Evolutionary conservation across 2,329 filamentous ascomycete genomes (phyloP).

Genomic region (Bipolaris gigantea): DNA sequence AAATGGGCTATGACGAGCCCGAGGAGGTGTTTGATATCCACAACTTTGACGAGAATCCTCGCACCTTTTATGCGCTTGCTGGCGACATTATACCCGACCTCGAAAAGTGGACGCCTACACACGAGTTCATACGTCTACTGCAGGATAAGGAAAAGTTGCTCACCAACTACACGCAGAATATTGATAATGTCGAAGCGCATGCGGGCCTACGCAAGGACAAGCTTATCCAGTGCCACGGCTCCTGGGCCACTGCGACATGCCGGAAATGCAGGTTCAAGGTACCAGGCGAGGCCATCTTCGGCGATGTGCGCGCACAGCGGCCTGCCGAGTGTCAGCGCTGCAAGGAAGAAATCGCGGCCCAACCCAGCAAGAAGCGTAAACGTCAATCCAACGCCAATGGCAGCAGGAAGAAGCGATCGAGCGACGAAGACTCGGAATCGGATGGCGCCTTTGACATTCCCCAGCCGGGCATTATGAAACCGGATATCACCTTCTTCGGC

Average conservation of each 20-base stretch:
- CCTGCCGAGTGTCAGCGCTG: slow-evolving; percentile 81
- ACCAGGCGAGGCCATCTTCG: slow-evolving; percentile 75
- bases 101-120: slow-evolving; percentile 83
- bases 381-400: slow-evolving; percentile 51
- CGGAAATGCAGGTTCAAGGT: slow-evolving; percentile 77
- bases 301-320: slow-evolving; percentile 72
- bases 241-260: slow-evolving; percentile 89
- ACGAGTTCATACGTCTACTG: slow-evolving; percentile 88
- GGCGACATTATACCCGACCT: slow-evolving; percentile 84
- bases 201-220: slow-evolving; percentile 81
- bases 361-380: slow-evolving; percentile 56
- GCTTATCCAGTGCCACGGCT: slow-evolving; percentile 93
- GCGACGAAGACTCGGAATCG: slow-evolving; percentile 57
- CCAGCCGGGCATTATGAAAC: slow-evolving; percentile 81
- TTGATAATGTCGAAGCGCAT: slow-evolving; percentile 90
- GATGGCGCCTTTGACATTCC: slow-evolving; percentile 67
- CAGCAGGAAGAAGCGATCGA: slow-evolving; percentile 52
- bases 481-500: slow-evolving; percentile 97
- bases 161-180: slow-evolving; percentile 98
- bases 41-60: slow-evolving; percentile 82
- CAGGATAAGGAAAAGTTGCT: slow-evolving; percentile 86
- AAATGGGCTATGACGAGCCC: slow-evolving; percentile 77
- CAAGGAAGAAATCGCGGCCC: slow-evolving; percentile 56
- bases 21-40: slow-evolving; percentile 95
- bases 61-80: slow-evolving; percentile 86